Evolutionary conservation across 345 rosid genomes (phyloP).

Genomic region (Citrus mangshanensis): DNA sequence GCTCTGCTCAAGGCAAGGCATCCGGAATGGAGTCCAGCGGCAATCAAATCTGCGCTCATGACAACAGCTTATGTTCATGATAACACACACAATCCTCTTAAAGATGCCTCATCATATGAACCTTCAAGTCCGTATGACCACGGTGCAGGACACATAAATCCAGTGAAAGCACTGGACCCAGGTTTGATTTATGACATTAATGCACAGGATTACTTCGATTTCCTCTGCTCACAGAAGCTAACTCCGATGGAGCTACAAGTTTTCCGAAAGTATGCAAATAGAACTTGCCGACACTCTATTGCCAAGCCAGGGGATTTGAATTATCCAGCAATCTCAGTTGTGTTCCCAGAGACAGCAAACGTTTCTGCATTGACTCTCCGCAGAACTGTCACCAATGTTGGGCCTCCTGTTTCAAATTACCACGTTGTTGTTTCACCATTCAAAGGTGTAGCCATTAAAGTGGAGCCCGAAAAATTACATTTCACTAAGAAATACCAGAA

Average conservation of each 20-base stretch:
- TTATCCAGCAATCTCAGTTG: conserved; percentile 82
- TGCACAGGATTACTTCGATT: conserved; percentile 76
- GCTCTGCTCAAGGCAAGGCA: conserved; percentile 85
- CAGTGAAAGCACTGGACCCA: conserved; percentile 72
- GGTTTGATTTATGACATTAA: conserved; percentile 80
- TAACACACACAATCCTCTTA: conserved; percentile 50
- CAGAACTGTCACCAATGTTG: conserved; percentile 83
- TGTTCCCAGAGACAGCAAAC: conserved; percentile 50
- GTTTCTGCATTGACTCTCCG: conserved; percentile 39
- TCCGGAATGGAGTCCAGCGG: conserved; percentile 93
- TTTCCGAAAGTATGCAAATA: conserved; percentile 64
- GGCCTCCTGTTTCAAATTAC: conserved; percentile 59
- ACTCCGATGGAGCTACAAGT: conserved; percentile 57
- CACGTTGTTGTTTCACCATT: conserved; percentile 55
- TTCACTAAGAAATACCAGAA: conserved; percentile 69
- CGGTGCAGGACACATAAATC: conserved; percentile 90
- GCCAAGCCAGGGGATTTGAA: conserved; percentile 70
- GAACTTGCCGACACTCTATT: conserved; percentile 53
- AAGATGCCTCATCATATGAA: conserved; percentile 51
- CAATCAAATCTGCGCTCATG: conserved; percentile 89
- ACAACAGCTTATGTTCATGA: conserved; percentile 95
- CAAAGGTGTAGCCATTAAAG: conserved; percentile 53
- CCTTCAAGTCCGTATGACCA: conserved; percentile 71
- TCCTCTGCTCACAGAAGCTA: conserved; percentile 76
- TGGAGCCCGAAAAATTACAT: conserved; percentile 54